Base-by-base conservation (phyloP, 1,284 basidiomycete species). In the Ustilago lituana region DNA sequence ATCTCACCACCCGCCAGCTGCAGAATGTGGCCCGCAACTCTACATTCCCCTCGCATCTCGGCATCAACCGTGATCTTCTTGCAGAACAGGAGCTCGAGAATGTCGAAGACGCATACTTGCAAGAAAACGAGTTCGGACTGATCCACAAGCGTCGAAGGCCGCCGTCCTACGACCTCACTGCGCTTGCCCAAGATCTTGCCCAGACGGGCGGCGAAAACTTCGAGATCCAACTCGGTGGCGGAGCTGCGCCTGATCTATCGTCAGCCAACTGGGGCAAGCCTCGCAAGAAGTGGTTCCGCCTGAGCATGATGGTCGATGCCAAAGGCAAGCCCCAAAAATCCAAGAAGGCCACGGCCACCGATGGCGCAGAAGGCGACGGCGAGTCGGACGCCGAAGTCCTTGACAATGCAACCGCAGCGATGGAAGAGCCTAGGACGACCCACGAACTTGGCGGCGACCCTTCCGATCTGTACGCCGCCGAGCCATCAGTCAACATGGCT, bases 221-320 rank as follows among this genome's bases (percentile, higher is more conserved):
- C n/a, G 50, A 61, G 32, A 62, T 62, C 17, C 67, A 57, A 20
- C 64, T 72, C 6, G 63, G 64, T 26, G 69, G 36, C 4, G 45
- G 40, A 7, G 52, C 46, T 9, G 64, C 53, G 17, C 70, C 65
- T 2, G 70, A 73, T 35, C 36, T 73, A 7, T 69, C 65, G 2
- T 73, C 70, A 11, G 70, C 64, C 20, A 61, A 67, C 19, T 73
- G 70, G 70, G 69, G 72, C 32, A 72, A 67, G 47, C 55, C 58
- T n/a, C 65, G 65, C 39, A 73, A 70, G 36, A 73, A 73, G 46
- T 73, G 68, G 68, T 72, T 64, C 56, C 63, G 68, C 10, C 41
- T 71, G 15, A 65, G 61, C 58, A 66, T 60, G 52, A 71, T 71
- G 68, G 36, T 48, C 38, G 63, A 66, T 27, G 59, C 47, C 26